Evolutionary conservation across 2,329 filamentous ascomycete species (phyloP), one percentile per base, ranked within the genome.

Genomic region (Penicillium sp.): DNA sequence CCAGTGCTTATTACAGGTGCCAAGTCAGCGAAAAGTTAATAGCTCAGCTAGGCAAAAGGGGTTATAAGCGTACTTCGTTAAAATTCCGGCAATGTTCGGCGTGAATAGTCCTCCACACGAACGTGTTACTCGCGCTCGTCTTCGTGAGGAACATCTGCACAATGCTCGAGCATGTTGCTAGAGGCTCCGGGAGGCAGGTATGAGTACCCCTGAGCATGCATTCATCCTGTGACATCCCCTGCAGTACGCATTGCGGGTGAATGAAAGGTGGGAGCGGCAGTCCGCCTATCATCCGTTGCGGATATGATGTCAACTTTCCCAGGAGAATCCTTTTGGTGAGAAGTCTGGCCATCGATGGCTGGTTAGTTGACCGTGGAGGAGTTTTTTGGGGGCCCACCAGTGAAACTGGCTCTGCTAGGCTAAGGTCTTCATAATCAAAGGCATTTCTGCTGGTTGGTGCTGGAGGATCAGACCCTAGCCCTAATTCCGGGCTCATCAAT

Each of bases 121-220:
- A 51, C 14, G 35, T 16, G 12, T 9, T 56, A 43, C 54, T 56
- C 12, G 47, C 23, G 5, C 20, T 9, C 7, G 16, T 56, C 47
- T 47, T 50, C 12, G 54, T 50, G 24, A 33, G 45, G 28, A 51
- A 56, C 54, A 56, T 56, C 12, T 56, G 54, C n/a, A 51, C 30
- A 26, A 56, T 47, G 30, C 30, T 56, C 8, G 38, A 38, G 11
- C 54, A 56, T 24, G 40, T 56, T 51, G 54, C 54, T 11, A 56
- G 24, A 7, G 35, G 9, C 16, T 56, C 47, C 11, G 54, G 38
- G 16, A 56, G 28, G 18, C 54, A 56, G 9, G 47, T 42, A 49
- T 56, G 54, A 45, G 24, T 35, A 8, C 54, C 54, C 12, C 46
- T 49, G 12, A 38, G 21, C 18, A 21, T 49, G 14, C 54, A 56